phyloP scores from a whole-genome alignment of 352 stramenopile species.

The Blastocystis sp. region DNA sequence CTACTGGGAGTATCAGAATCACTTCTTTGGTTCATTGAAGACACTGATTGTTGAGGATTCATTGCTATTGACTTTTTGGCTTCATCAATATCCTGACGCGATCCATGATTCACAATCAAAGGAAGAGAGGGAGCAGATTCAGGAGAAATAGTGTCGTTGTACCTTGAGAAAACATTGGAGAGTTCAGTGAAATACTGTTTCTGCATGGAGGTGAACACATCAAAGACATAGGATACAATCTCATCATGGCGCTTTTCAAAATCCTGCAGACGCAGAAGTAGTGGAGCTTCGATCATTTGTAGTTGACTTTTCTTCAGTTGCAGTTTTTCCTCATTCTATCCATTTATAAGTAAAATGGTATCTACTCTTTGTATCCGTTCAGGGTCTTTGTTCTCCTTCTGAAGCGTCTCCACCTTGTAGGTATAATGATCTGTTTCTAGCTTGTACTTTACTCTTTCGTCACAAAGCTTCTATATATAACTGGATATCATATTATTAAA shows the following conservation, averaged over 20 bases:
- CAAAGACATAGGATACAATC: slow-evolving; percentile 7
- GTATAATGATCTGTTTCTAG: slow-evolving; percentile 48
- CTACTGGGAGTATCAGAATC: no score
- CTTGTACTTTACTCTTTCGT: slow-evolving; percentile 39
- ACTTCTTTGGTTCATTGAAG: no score
- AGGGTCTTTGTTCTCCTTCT: neutral
- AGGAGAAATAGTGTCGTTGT: neutral
- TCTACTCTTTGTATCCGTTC: slow-evolving; percentile 1
- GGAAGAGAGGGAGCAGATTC: neutral
- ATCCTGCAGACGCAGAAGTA: slow-evolving; percentile 53
- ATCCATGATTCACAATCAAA: slow-evolving; percentile 55
- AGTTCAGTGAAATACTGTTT: slow-evolving; percentile 11
- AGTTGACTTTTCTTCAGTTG: slow-evolving; percentile 16
- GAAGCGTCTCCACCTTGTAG: slow-evolving; percentile 43
- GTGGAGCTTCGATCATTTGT: slow-evolving; percentile 52
- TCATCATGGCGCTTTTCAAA: slow-evolving; percentile 49
- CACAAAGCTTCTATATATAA: slow-evolving; percentile 35
- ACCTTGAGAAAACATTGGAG: neutral
- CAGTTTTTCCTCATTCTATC: slow-evolving; percentile 49
- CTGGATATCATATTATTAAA: neutral
- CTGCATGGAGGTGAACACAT: neutral
- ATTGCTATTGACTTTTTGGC: neutral
- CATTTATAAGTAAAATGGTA: neutral
- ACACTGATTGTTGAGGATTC: no score
- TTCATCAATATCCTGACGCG: slow-evolving; percentile 31